Conservation (phyloP, 169 alveolate species). For the Plasmodium vivax region DNA sequence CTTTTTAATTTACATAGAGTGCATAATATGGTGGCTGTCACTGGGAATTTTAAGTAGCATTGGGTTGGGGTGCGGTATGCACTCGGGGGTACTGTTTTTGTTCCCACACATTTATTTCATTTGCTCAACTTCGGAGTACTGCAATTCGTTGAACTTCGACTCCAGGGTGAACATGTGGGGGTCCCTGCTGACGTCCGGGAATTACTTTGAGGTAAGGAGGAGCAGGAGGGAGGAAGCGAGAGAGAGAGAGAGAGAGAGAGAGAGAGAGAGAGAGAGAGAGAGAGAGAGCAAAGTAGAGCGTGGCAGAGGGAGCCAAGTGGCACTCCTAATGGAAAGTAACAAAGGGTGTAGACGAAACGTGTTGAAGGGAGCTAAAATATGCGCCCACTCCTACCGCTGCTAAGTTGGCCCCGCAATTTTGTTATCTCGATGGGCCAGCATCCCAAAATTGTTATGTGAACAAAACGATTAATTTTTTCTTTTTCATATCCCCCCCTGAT, state of each 20-base stretch:
- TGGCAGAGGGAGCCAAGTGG: background rate
- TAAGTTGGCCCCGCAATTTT: background rate
- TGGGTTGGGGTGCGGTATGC: conserved; percentile 89
- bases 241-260: background rate
- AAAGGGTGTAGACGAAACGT: background rate
- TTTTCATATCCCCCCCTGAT: background rate
- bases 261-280: background rate
- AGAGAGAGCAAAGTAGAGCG: background rate
- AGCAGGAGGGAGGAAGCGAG: background rate
- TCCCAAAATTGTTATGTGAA: background rate
- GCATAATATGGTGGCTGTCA: conserved; percentile 84
- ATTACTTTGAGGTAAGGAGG: conserved; percentile 63
- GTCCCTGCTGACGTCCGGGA: conserved; percentile 72
- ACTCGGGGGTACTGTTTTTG: conserved; percentile 85
- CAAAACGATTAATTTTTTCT: background rate
- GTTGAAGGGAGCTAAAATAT: background rate
- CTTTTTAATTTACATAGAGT: conserved; percentile 71
- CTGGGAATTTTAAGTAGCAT: conserved; percentile 84
- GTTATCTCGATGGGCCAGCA: too few species aligned
- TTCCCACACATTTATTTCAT: conserved; percentile 86
- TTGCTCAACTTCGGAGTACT: conserved; percentile 82
- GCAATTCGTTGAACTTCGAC: conserved; percentile 81
- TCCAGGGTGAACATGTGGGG: conserved; percentile 82
- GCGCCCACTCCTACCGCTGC: background rate
- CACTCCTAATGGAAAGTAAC: background rate